A percentile compares a stretch with the other conserved stretches of the same genome.
Conservation (phyloP, 306 rosid species). For the Glycyrrhiza uralensis region DNA sequence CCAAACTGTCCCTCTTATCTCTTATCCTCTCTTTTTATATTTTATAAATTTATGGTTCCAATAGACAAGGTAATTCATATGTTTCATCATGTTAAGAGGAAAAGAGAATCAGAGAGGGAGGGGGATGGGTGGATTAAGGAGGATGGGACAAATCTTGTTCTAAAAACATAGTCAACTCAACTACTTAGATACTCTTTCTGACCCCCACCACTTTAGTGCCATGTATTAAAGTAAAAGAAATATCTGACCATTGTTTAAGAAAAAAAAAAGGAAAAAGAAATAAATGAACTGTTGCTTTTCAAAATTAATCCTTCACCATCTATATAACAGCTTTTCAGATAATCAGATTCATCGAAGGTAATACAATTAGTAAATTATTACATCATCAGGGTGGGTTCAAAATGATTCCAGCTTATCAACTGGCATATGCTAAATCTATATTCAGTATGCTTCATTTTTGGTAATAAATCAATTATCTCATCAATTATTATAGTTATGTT, state of each 20-base stretch:
- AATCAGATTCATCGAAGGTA: neutral
- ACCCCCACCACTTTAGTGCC: constrained; percentile 35
- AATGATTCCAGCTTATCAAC: neutral
- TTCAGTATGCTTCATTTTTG: no score
- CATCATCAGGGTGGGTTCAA: constrained; percentile 1
- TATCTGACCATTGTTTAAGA: constrained; percentile 10
- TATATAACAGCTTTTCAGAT: constrained; percentile 35
- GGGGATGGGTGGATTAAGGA: neutral
- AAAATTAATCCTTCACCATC: constrained; percentile 38
- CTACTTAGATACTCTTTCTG: constrained; percentile 15
- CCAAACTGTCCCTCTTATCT: neutral
- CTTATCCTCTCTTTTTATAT: neutral
- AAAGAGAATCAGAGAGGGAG: neutral
- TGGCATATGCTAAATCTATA: neutral
- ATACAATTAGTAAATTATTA: no score
- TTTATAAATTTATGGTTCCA: constrained; percentile 9
- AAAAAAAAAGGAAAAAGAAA: constrained; percentile 3
- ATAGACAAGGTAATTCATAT: neutral
- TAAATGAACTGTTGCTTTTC: constrained; percentile 34
- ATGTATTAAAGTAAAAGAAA: constrained; percentile 38
- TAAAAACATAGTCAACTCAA: neutral
- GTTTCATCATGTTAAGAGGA: constrained; percentile 1
- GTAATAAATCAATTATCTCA: no score
- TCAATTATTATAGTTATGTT: no score
- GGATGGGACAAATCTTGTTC: constrained; percentile 39